Evolutionary conservation across 1,284 basidiomycete species (phyloP), one percentile per base, ranked within the genome.

Genomic region (Erythrobasidium hasegawianum): DNA sequence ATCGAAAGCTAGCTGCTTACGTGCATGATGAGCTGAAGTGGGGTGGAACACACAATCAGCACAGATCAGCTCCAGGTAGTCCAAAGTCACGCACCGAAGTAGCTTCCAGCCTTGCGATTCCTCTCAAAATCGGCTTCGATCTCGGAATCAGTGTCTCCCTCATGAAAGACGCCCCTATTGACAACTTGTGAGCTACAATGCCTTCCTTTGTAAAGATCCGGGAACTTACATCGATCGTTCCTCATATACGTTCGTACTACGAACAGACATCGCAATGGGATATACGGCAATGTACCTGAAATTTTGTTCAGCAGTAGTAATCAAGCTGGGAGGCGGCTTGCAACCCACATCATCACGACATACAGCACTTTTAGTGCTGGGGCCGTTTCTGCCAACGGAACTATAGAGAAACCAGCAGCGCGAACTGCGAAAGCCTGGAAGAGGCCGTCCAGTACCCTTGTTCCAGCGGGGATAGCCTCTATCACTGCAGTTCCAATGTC

Each of bases 181-280:
- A n/a, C n/a, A n/a, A 16, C 13, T n/a, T n/a, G n/a, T n/a, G n/a
- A n/a, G n/a, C n/a, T n/a, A n/a, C n/a, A n/a, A n/a, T n/a, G n/a
- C n/a, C n/a, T n/a, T n/a, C n/a, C n/a, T n/a, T n/a, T n/a, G n/a
- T n/a, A n/a, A n/a, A n/a, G n/a, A n/a, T n/a, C n/a, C n/a, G n/a
- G n/a, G n/a, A n/a, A 24, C 55, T 40, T 33, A 65, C 68, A 74
- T 71, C 1, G 70, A 67, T 67, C 84, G 85, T 73, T 97, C 93
- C 76, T 98, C 95, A 77, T 97, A 97, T 0, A 97, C 95, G 77
- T 97, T 97, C 20, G 95, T 97, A 20, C 47, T 54, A 10, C 68
- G n/a, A 9, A 98, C 90, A 71, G 86, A 87, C 61, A 84, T 75
- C 18, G 83, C 83, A 47, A 84, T 79, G 11, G 82, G 82, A 70